Percentiles rank a stretch among this genome's conserved stretches.
These are phyloP conservation scores for Yamadazyma philogaea DNA, from an alignment of 805 yeast genomes.

Conservation along the genomic window DNA sequence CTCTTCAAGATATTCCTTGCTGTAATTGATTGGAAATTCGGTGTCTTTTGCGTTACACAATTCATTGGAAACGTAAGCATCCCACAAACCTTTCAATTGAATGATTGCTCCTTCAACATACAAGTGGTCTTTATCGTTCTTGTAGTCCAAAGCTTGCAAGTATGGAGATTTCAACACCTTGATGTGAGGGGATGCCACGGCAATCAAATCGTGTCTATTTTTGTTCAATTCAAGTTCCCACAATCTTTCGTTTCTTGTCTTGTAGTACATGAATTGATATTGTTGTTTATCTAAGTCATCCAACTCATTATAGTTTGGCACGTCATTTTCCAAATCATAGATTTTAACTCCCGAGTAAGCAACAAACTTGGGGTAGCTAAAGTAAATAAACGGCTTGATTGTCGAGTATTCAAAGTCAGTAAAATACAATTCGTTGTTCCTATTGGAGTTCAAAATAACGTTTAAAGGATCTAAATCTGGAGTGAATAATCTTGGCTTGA, in stretches of 20 bases:
- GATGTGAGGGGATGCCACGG: slow-evolving; percentile 79
- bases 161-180: slow-evolving; percentile 70
- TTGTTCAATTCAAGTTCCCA: slow-evolving; percentile 80
- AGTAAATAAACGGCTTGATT: slow-evolving; percentile 78
- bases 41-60: slow-evolving; percentile 44
- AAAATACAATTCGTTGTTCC: slow-evolving; percentile 43
- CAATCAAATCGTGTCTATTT: slow-evolving; percentile 62
- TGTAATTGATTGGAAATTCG: slow-evolving; percentile 57
- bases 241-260: slow-evolving; percentile 86
- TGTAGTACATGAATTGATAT: slow-evolving; percentile 78
- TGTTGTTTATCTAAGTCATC: slow-evolving; percentile 74
- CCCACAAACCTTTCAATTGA: slow-evolving; percentile 70
- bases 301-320: slow-evolving; percentile 65
- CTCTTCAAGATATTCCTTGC: slow-evolving; percentile 55
- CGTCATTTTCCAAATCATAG: slow-evolving; percentile 69
- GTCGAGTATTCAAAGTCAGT: slow-evolving; percentile 81
- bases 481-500: slow-evolving; percentile 68
- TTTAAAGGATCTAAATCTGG: slow-evolving; percentile 94
- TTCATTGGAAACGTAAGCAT: slow-evolving; percentile 54
- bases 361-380: slow-evolving; percentile 77
- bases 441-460: slow-evolving; percentile 49
- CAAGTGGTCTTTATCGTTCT: slow-evolving; percentile 55
- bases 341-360: slow-evolving; percentile 87
- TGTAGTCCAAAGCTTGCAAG: slow-evolving; percentile 56
- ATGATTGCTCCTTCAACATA: slow-evolving; percentile 64